Evolutionary conservation across 164 flowering plant genomes (phyloP).

Genomic region (Nymphaea colorata): DNA sequence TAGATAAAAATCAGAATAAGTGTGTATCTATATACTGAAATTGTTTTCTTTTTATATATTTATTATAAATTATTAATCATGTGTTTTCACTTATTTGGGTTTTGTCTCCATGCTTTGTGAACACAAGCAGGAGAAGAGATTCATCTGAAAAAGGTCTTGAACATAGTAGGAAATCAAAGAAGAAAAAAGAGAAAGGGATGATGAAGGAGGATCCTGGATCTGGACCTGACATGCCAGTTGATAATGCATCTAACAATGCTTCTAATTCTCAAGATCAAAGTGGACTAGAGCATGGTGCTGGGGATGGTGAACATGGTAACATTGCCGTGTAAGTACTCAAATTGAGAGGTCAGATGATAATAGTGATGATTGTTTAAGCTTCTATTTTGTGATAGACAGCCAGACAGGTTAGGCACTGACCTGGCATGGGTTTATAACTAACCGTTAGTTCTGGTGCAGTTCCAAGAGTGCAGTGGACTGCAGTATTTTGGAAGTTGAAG

Average conservation of each 20-base stretch:
- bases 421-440: too few relatives aligned
- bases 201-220: constrained; percentile 11
- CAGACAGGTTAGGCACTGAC: too few relatives aligned
- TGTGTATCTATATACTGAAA: constrained; percentile 3
- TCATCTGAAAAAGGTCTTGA: constrained; percentile 16
- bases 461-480: not conserved
- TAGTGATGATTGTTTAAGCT: too few relatives aligned
- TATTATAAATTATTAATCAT: too few relatives aligned
- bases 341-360: too few relatives aligned
- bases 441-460: not conserved
- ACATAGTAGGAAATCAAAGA: constrained; percentile 23
- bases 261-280: not conserved
- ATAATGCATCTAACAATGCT: not conserved
- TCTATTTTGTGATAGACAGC: too few relatives aligned
- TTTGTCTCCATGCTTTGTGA: not conserved
- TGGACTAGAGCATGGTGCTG: not conserved
- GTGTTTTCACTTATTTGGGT: not conserved
- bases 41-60: not conserved
- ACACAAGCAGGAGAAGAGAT: not conserved
- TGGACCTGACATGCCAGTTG: not conserved
- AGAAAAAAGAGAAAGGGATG: constrained; percentile 31
- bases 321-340: not conserved
- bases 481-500: constrained; percentile 4
- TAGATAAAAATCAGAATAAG: constrained; percentile 37
- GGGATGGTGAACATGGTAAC: not conserved